These are phyloP conservation scores for Pyrenophora teres DNA, from an alignment of 2,329 filamentous ascomycete genomes.

Conservation along the genomic window DNA sequence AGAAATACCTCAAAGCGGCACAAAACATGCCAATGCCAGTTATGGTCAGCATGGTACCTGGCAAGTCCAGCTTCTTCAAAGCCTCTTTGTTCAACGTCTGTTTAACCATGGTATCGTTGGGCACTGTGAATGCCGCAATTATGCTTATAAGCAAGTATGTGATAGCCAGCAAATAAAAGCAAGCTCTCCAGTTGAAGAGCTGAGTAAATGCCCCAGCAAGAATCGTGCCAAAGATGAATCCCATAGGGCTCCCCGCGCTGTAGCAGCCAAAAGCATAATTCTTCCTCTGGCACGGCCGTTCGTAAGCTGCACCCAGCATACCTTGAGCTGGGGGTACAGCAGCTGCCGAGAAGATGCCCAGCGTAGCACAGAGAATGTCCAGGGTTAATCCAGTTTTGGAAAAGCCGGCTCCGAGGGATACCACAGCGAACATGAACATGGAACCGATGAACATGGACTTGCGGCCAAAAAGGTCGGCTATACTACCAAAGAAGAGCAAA, in stretches of 20 bases:
- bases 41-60: slow-evolving; percentile 65
- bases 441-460: slow-evolving; percentile 64
- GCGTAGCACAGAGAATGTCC: slow-evolving; percentile 66
- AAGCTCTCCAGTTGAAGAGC: slow-evolving; percentile 66
- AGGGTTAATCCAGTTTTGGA: slow-evolving; percentile 62
- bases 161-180: slow-evolving; percentile 66
- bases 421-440: slow-evolving; percentile 63
- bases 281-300: slow-evolving; percentile 64
- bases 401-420: slow-evolving; percentile 64
- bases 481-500: slow-evolving; percentile 67
- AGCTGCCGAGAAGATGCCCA: slow-evolving; percentile 68
- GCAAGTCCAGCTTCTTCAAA: slow-evolving; percentile 63
- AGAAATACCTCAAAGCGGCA: slow-evolving; percentile 59
- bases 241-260: slow-evolving; percentile 61
- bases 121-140: slow-evolving; percentile 65
- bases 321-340: slow-evolving; percentile 68
- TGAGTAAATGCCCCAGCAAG: slow-evolving; percentile 66
- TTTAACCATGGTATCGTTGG: slow-evolving; percentile 57
- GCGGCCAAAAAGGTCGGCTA: slow-evolving; percentile 70
- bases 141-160: slow-evolving; percentile 65
- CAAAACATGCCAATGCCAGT: slow-evolving; percentile 69
- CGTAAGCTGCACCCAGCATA: slow-evolving; percentile 66
- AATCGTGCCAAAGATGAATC: slow-evolving; percentile 63
- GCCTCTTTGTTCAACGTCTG: slow-evolving; percentile 53
- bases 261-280: slow-evolving; percentile 69